Evolutionary conservation across 164 flowering plant genomes (phyloP), one percentile per base, ranked within the genome.

Genomic region (Piper betle): DNA sequence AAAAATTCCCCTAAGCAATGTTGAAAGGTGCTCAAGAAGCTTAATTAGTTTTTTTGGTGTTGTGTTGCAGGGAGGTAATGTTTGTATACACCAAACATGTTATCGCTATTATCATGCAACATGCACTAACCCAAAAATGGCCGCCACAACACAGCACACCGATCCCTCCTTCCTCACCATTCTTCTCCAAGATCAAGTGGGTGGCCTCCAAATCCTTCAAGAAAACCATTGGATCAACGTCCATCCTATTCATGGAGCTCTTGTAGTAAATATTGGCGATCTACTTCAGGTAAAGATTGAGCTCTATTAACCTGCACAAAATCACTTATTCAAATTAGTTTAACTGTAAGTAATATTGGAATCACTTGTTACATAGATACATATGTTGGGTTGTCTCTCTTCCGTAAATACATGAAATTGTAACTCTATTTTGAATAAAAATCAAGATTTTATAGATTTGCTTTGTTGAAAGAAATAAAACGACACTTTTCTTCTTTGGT

Each of bases 201-300:
- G 67, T 7, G 74, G 72, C 46, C 46, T 74, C 19, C 74, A 71
- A 52, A 72, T 74, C 41, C 69, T 61, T 39, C 46, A 61, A 37
- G 65, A 50, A 0, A 54, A 68, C 6, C 17, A 52, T 11, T 74
- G 77, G 74, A 62, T 74, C n/a, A 62, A 71, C 12, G 66, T 71
- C 12, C 52, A 55, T 55, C 72, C 78, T 0, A 20, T 68, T 1
- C 66, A 37, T 9, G 78, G 78, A 3, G 70, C 68, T 9, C 39
- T 74, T 6, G 54, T 66, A 11, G 39, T 74, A 4, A 71, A 68
- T 61, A 41, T 71, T 18, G 74, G 67, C 20, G 73, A 67, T 40
- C 41, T 71, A 20, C 62, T 71, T 1, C 67, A 71, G 70, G 70
- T 67, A 59, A 5, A 4, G n/a, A n/a, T n/a, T 59, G 8, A 5